A percentile compares a stretch with the other conserved stretches of the same genome.
Conservation (phyloP, 2,329 filamentous ascomycete genomes). For the Arachnopeziza araneosa region DNA sequence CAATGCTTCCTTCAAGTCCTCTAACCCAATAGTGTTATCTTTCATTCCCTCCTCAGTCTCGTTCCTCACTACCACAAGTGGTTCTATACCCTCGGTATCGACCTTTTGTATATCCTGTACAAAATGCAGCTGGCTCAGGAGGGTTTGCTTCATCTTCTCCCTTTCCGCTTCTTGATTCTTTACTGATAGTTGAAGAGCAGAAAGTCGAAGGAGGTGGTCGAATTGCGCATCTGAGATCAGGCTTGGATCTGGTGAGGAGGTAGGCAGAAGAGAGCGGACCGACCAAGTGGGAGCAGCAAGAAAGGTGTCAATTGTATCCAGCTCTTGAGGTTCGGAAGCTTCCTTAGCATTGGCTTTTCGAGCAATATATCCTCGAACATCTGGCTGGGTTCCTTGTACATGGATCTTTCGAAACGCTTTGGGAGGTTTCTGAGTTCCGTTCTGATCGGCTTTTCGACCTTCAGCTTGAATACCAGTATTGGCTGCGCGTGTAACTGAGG, state of each 20-base stretch:
- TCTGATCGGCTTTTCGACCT: background rate
- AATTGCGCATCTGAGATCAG: constrained; percentile 58
- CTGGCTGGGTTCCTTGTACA: no score
- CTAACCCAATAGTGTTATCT: constrained; percentile 54
- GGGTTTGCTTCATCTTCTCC: constrained; percentile 60
- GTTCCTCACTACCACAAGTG: constrained; percentile 75
- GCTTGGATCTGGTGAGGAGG: constrained; percentile 11
- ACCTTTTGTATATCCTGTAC: constrained; percentile 80
- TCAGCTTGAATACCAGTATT: background rate
- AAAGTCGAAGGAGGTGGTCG: constrained; percentile 80
- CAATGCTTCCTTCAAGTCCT: constrained; percentile 44
- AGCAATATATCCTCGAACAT: no score
- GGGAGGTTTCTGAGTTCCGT: background rate
- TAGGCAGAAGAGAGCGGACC: constrained; percentile 65
- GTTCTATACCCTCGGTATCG: constrained; percentile 65
- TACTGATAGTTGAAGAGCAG: constrained; percentile 72
- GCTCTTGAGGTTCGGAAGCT: background rate
- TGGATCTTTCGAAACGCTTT: background rate
- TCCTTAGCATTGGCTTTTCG: no score
- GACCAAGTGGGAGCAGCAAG: constrained; percentile 78
- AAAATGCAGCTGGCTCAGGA: constrained; percentile 82
- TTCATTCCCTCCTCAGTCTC: constrained; percentile 55
- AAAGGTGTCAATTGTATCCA: constrained; percentile 33
- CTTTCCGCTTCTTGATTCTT: constrained; percentile 53
- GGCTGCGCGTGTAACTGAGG: background rate